Evolutionary conservation across 441 rosid species (phyloP).

Genomic region (Rhodomyrtus psidioides): DNA sequence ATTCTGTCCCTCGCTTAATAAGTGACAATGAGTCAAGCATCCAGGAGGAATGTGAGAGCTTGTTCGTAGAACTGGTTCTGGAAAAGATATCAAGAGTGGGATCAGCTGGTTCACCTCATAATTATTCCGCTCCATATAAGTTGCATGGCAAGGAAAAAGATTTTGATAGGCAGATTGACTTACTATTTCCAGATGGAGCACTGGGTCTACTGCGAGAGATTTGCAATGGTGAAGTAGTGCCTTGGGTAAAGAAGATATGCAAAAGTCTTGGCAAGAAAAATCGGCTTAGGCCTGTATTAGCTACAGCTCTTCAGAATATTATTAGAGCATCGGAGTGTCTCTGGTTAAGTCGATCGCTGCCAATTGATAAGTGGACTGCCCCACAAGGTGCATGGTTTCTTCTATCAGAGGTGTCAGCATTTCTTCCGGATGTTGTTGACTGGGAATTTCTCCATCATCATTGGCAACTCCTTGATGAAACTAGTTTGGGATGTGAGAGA

Average conservation of each 20-base stretch:
- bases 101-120: slow-evolving; percentile 15
- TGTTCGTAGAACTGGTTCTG: slow-evolving; percentile 76
- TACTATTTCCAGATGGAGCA: slow-evolving; percentile 47
- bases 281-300: slow-evolving; percentile 52
- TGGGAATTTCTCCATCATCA: slow-evolving; percentile 95
- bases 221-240: slow-evolving; percentile 64
- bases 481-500: slow-evolving; percentile 29
- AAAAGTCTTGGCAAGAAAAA: slow-evolving; percentile 74
- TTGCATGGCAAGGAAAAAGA: slow-evolving; percentile 19
- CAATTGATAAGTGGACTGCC: slow-evolving; percentile 83
- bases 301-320: slow-evolving; percentile 60
- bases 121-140: slow-evolving; percentile 7
- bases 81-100: slow-evolving; percentile 62
- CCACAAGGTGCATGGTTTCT: slow-evolving; percentile 95
- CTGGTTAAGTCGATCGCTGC: slow-evolving; percentile 64
- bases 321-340: slow-evolving; percentile 71
- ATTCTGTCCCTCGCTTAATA: slow-evolving; percentile 77
- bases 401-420: slow-evolving; percentile 78
- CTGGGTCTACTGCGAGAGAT: slow-evolving; percentile 60
- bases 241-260: slow-evolving; percentile 90
- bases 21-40: slow-evolving; percentile 79
- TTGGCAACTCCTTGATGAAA: slow-evolving; percentile 79
- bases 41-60: slow-evolving; percentile 89
- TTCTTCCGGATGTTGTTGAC: slow-evolving; percentile 63
- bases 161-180: slow-evolving; percentile 35